A percentile compares a stretch with the other conserved stretches of the same genome.
Evolutionary conservation across 345 rosid species (phyloP).

Genomic region (Salix purpurea): DNA sequence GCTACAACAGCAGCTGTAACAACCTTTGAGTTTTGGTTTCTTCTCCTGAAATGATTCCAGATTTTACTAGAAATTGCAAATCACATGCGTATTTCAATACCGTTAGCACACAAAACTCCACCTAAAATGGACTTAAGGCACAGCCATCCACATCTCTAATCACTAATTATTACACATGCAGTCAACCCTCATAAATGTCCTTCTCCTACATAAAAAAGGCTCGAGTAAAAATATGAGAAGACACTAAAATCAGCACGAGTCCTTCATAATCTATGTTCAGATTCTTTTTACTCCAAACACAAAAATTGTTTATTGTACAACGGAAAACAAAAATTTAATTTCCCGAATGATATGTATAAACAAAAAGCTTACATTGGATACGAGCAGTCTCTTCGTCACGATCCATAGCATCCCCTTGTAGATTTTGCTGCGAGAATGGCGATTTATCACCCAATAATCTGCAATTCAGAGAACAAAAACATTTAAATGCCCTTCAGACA

Average conservation of each 20-base stretch:
- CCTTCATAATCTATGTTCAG: background rate
- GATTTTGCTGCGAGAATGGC: conserved; percentile 87
- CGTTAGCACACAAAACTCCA: too few relatives aligned
- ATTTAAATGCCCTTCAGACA: background rate
- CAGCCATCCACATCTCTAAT: too few relatives aligned
- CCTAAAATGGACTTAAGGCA: too few relatives aligned
- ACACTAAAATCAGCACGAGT: background rate
- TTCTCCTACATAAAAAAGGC: background rate
- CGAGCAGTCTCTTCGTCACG: conserved; percentile 95
- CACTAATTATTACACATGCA: too few relatives aligned
- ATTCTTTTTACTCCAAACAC: background rate
- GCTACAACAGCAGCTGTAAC: too few relatives aligned
- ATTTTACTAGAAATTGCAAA: too few relatives aligned
- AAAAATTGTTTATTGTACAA: background rate
- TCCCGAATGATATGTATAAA: background rate
- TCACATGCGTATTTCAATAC: too few relatives aligned
- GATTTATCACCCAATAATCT: conserved; percentile 91
- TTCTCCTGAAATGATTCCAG: too few relatives aligned
- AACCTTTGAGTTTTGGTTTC: too few relatives aligned
- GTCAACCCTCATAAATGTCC: background rate
- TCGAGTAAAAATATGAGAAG: background rate
- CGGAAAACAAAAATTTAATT: background rate
- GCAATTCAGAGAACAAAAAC: conserved; percentile 10
- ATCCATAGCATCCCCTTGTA: conserved; percentile 76
- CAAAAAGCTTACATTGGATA: conserved; percentile 52